Evolutionary conservation across 768 basidiomycete species (phyloP), one percentile per base, ranked within the genome.

Genomic region (Botryobasidium botryosum): DNA sequence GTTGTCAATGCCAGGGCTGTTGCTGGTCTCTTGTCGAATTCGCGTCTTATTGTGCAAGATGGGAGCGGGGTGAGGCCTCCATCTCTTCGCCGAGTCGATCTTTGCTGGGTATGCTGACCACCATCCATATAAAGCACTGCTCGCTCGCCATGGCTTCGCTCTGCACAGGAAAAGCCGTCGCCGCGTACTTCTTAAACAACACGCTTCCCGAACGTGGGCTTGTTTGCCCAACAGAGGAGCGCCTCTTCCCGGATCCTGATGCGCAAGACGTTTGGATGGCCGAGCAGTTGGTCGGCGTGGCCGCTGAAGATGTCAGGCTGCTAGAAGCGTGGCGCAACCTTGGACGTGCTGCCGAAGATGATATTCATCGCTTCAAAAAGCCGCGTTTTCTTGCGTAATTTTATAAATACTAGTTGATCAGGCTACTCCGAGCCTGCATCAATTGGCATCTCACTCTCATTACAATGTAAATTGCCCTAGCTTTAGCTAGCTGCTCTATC

Each of bases 1-100:
- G 10, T 44, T 40, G 37, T 15, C n/a, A 44, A 44, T 44, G 43
- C 43, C n/a, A 13, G 27, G 25, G 12, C n/a, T n/a, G 39, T 44
- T n/a, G 20, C n/a, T 42, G 43, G 23, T 15, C 29, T 26, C 12
- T 21, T 42, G 24, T 8, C 25, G 24, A 39, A 39, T 39, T 42
- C 40, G 27, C 8, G 40, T 13, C 26, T 42, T 13, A 25, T 42
- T 15, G 24, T 42, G 10, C 40, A 42, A 29, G 40, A 42, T 42
- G 40, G 40, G 1, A 7, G 24, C 28, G 40, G 40, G 12, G 40
- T 42, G 23, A 10, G 40, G 13, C 15, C 13, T 13, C 8, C 40
- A 13, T 21, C 23, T 8, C 13, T 12, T 39, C 20, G 23, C 10
- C 8, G 10, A 24, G 10, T 39, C 10, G 37, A 21, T 21, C 10